Conservation (phyloP, 495 filamentous ascomycete genomes). For the Astrocystis sublimbata region DNA sequence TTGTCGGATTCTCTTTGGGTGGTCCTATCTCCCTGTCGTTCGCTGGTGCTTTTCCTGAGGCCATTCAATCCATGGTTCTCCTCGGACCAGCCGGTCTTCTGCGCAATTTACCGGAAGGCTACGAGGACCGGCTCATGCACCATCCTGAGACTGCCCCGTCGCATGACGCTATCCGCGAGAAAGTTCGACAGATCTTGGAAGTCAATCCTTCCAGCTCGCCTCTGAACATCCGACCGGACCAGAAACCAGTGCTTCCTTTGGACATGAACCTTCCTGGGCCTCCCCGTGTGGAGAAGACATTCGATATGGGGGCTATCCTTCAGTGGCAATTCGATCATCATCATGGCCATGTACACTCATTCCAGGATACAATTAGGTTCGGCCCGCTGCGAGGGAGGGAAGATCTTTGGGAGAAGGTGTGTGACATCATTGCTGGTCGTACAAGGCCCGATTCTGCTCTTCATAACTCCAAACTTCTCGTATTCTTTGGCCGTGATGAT, state of each 20-base stretch:
- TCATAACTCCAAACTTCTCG: slow-evolving; percentile 27
- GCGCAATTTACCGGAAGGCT: slow-evolving; percentile 35
- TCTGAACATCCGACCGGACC: slow-evolving; percentile 15
- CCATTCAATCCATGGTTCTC: slow-evolving; percentile 67
- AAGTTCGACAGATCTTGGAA: slow-evolving; percentile 19
- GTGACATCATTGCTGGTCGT: slow-evolving; percentile 27
- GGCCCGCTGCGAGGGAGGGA: slow-evolving; percentile 28
- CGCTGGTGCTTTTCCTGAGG: slow-evolving; percentile 63
- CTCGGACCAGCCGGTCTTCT: slow-evolving; percentile 76
- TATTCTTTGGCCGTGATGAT: slow-evolving; percentile 29
- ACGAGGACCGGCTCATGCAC: slow-evolving; percentile 22
- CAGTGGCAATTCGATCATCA: slow-evolving; percentile 38
- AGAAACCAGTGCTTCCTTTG: slow-evolving; percentile 2
- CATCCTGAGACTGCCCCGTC: slow-evolving; percentile 20
- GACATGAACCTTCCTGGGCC: slow-evolving; percentile 11
- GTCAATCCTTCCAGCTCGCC: slow-evolving; percentile 16
- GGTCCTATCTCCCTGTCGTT: slow-evolving; percentile 76
- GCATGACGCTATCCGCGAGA: slow-evolving; percentile 20
- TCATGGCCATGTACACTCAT: slow-evolving; percentile 31
- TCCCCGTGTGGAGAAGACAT: slow-evolving; percentile 18
- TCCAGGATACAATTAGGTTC: slow-evolving; percentile 29
- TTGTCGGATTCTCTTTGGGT: slow-evolving; percentile 82
- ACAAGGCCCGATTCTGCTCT: slow-evolving; percentile 15
- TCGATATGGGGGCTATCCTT: slow-evolving; percentile 23
- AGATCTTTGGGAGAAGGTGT: slow-evolving; percentile 28